Percentiles rank a stretch among this genome's conserved stretches.
These are phyloP conservation scores for Erodium texanum DNA, from an alignment of 441 rosid genomes.

Conservation along the genomic window DNA sequence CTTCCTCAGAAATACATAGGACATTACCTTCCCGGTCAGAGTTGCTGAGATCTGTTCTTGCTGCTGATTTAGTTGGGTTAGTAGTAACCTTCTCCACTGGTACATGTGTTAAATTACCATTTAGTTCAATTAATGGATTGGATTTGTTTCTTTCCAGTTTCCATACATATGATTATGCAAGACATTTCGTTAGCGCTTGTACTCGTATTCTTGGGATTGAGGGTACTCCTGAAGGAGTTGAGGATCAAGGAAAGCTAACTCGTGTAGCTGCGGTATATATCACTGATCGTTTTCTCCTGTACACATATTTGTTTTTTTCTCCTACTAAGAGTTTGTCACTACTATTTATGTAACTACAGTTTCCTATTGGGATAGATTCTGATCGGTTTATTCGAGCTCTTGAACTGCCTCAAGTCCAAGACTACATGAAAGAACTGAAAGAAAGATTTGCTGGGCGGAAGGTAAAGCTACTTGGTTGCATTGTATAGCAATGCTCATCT, in stretches of 20 bases:
- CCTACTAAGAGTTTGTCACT: conserved; percentile 17
- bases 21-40: conserved; percentile 94
- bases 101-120: not conserved
- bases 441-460: conserved; percentile 84
- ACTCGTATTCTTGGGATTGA: conserved; percentile 98
- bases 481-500: conserved; percentile 6
- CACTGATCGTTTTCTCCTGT: conserved; percentile 17
- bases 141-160: conserved; percentile 44
- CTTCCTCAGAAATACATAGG: conserved; percentile 99
- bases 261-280: conserved; percentile 86
- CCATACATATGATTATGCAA: conserved; percentile 97
- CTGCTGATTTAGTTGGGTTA: conserved; percentile 98
- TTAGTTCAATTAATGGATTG: not conserved
- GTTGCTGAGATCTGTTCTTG: conserved; percentile 89
- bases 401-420: conserved; percentile 50
- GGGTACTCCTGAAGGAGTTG: conserved; percentile 99
- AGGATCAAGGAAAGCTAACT: conserved; percentile 91
- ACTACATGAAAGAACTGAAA: conserved; percentile 70
- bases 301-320: conserved; percentile 17
- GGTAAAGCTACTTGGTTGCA: conserved; percentile 12
- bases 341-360: conserved; percentile 37
- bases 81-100: conserved; percentile 23
- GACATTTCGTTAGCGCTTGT: conserved; percentile 99
- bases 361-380: conserved; percentile 98
- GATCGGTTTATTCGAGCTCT: conserved; percentile 80